phyloP scores from a whole-genome alignment of 1,139 yeast species.

The Hemisphaericaspora xylofermentans region DNA sequence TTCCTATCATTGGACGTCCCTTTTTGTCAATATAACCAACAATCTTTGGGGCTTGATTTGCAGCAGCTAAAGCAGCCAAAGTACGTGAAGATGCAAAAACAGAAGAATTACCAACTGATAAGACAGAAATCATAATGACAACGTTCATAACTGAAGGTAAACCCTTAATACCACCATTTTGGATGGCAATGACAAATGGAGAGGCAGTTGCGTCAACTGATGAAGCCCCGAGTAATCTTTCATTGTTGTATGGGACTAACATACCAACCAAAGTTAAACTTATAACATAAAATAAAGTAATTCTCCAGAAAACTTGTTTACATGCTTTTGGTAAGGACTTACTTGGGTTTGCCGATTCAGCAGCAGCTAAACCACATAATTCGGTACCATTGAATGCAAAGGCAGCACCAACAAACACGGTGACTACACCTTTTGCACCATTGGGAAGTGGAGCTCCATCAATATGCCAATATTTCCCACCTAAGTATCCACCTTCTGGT shows the following conservation, averaged over 20 bases:
- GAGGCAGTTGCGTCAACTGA: neutral
- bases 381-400: neutral
- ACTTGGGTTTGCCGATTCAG: neutral
- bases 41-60: neutral
- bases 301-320: neutral
- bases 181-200: neutral
- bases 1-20: neutral
- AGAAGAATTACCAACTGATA: neutral
- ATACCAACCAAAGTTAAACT: neutral
- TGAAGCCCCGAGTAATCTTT: neutral
- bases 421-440: neutral
- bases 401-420: neutral
- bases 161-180: neutral
- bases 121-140: neutral
- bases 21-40: neutral
- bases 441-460: neutral
- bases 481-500: neutral
- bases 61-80: neutral
- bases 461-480: neutral
- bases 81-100: neutral
- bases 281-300: neutral
- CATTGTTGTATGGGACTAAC: neutral
- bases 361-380: neutral
- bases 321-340: neutral
- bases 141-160: neutral